Evolutionary conservation across 2,329 filamentous ascomycete genomes (phyloP), one percentile per base, ranked within the genome.

Genomic region (Ceratocystis destructans): DNA sequence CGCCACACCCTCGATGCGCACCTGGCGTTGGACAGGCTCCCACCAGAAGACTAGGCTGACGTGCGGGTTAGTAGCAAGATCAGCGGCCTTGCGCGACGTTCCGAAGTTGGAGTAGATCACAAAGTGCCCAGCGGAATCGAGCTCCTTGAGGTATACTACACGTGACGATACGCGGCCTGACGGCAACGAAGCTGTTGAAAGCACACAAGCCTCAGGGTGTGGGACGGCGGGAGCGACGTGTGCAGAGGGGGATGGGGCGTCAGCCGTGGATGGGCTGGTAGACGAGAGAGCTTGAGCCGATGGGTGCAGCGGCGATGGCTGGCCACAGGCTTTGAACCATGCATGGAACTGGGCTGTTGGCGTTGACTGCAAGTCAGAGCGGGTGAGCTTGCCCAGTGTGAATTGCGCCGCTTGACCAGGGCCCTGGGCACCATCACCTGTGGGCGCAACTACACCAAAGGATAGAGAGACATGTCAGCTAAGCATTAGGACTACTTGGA

Each of bases 71-170:
- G 77, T 80, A 25, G 78, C 80, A 5, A 94, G 77, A 74, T 96
- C 90, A 62, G 77, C 73, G 0, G 86, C 83, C 78, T 87, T 84
- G 72, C 81, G 78, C 68, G 85, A 89, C 0, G 89, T 94, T 68
- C 85, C 91, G 79, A 92, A 93, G 76, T 99, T 99, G 73, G 85
- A 88, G 80, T 97, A 99, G 62, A 99, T 81, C 55, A 97, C 90
- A 76, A 95, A 99, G 22, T 45, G 55, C 10, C 75, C 76, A 4
- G 76, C 71, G 65, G 79, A 76, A 75, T 97, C 92, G 28, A 97
- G 84, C 79, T 97, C 94, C 77, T 99, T 99, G 70, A 99, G 82
- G 77, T 97, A 99, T 46, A 99, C 90, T 71, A 90, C 82, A 68
- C 94, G 89, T 2, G 89, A 87, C 61, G 86, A 90, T 22, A 97